Evolutionary conservation across 306 rosid species (phyloP), one percentile per base, ranked within the genome.

Genomic region (Bauhinia variegata): DNA sequence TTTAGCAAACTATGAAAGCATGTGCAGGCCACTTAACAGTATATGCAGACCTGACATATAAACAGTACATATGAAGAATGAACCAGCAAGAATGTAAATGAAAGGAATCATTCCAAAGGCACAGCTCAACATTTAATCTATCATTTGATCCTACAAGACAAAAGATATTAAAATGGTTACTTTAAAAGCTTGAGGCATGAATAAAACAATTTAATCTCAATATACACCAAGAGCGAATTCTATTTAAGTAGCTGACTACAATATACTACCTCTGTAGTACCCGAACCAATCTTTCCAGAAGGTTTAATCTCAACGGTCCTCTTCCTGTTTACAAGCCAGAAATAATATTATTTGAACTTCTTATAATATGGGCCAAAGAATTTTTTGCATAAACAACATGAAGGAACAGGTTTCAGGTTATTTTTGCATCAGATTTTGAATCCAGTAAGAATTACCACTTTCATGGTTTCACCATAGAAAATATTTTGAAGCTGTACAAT

Each of bases 231-330:
- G 39, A 46, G 39, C 47, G 4, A 63, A 18, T 47, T 54, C 12
- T 60, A 52, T n/a, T 15, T 16, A 14, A 33, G 74, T 38, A 44
- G 65, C 18, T 16, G 28, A 32, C 33, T 17, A 36, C 10, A 54
- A 54, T 41, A 65, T 11, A 78, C 47, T 86, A 93, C 98, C 98
- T 93, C 95, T 15, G 89, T 78, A 70, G 85, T 86, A 58, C 97
- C 97, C 37, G 84, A 71, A 84, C 75, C 80, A 49, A 89, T 91
- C 88, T 84, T 93, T 73, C 98, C 95, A 15, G 98, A 75, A 78
- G 98, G 63, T 74, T 77, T 83, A 61, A 93, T 80, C 64, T 84
- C 91, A 50, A 78, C 14, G 7, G 65, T 84, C 89, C 84, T 86
- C 55, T 84, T 89, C 91, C 98, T 93, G 95, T 77, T 77, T 57